Evolutionary conservation across 2,329 filamentous ascomycete species (phyloP), one percentile per base, ranked within the genome.

Genomic region (Fusarium acutatum): DNA sequence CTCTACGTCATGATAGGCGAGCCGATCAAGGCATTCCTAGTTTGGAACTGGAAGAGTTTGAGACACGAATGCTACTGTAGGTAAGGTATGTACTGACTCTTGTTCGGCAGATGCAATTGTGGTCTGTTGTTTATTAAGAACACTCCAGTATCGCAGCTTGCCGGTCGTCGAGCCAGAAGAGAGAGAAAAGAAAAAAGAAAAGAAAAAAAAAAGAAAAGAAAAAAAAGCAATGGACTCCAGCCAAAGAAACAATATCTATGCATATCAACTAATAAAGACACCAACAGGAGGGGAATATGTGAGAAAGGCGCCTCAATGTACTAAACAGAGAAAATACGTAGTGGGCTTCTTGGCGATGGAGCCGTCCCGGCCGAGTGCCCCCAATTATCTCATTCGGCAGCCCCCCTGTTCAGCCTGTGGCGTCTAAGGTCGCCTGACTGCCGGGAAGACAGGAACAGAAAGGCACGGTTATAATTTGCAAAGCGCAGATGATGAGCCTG

Each of bases 361-460:
- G 63, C 56, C 34, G 43, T 60, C 67, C 71, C 63, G 64, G 56
- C 68, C 54, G 58, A 56, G 43, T 60, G 37, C 59, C 37, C 59
- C 70, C 68, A 75, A 72, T 75, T 60, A 74, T 60, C 34, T 53
- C 52, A 67, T 59, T 63, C 35, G 66, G 58, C 60, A 62, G 34
- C 50, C 58, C 66, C 67, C 67, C 71, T 67, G 64, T 65, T 61
- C 49, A 64, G 41, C 60, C 44, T 46, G 53, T 57, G 72, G 64
- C 69, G 61, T 71, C 56, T 69, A 71, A 69, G 72, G 59, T 69
- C 57, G 46, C 53, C 60, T 76, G 74, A 73, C 63, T 75, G 57
- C 71, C 64, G 73, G 64, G 62, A 66, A 41, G 40, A 43, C 40
- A 58, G 61, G 41, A 47, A 64, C 41, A 40, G 30, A 54, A 60